Conservation (phyloP, 768 basidiomycete genomes). For the Boletus coccyginus region DNA sequence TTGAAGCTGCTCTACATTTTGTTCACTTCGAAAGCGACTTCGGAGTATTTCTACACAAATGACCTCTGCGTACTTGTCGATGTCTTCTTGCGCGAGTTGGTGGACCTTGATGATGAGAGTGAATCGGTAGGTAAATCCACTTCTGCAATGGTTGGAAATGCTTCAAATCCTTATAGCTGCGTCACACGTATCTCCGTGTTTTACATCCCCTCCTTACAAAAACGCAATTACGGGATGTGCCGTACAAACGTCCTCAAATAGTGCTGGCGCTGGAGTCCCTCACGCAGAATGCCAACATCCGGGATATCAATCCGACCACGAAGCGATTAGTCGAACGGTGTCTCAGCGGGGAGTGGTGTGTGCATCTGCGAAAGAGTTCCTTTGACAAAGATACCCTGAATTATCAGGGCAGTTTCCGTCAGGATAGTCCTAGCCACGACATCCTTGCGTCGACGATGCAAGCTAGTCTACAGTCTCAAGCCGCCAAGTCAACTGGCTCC, state of each 20-base stretch:
- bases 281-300: conserved; percentile 67
- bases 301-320: conserved; percentile 84
- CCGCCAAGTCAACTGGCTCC: not conserved
- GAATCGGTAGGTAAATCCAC: conserved; percentile 67
- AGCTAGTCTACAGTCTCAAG: conserved; percentile 2
- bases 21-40: conserved; percentile 89
- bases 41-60: conserved; percentile 98
- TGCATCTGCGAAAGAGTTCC: conserved; percentile 52
- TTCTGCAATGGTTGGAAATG: not conserved
- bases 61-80: conserved; percentile 95
- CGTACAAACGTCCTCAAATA: conserved; percentile 92
- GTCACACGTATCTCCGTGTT: conserved; percentile 96
- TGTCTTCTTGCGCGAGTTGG: conserved; percentile 93
- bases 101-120: conserved; percentile 88
- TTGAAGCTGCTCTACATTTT: conserved; percentile 93
- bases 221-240: conserved; percentile 80
- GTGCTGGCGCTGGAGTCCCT: conserved; percentile 79
- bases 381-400: conserved; percentile 27
- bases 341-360: conserved; percentile 83
- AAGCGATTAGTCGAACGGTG: conserved; percentile 90
- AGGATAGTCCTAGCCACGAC: conserved; percentile 45
- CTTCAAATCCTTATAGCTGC: conserved; percentile 50
- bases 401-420: conserved; percentile 30
- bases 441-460: conserved; percentile 38
- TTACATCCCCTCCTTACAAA: conserved; percentile 92